A percentile compares a stretch with the other conserved stretches of the same genome.
Evolutionary conservation across 371 early-diverging fungal species (phyloP).

Genomic region (Circinella minor): DNA sequence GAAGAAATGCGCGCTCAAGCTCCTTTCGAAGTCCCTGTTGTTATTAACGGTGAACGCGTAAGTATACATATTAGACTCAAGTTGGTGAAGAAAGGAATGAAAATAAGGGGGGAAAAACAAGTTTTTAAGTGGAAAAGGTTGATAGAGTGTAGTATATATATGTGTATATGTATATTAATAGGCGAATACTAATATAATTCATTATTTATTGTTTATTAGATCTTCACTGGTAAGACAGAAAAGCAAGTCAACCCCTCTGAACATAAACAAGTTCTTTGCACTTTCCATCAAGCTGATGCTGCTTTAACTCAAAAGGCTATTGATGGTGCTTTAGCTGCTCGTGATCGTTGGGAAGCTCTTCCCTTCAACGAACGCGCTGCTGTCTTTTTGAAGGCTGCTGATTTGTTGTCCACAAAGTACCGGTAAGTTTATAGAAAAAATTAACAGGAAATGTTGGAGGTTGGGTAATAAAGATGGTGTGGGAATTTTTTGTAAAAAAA

Average conservation of each 20-base stretch:
- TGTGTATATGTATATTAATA: too few species aligned
- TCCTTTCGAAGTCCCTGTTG: conserved; percentile 80
- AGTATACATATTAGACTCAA: background rate
- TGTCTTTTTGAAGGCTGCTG: conserved; percentile 98
- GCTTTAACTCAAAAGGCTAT: conserved; percentile 83
- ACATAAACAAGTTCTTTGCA: conserved; percentile 80
- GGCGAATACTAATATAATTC: background rate
- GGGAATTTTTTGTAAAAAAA: background rate
- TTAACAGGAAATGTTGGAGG: background rate
- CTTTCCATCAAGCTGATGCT: conserved; percentile 84
- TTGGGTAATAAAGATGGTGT: conserved; percentile 7
- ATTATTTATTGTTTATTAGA: conserved; percentile 29
- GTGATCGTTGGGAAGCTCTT: conserved; percentile 90
- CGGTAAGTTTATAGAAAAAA: conserved; percentile 49
- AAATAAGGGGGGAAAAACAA: background rate
- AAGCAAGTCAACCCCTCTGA: conserved; percentile 87
- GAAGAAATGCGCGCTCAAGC: conserved; percentile 73
- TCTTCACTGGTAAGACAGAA: conserved; percentile 67
- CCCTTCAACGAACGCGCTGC: conserved; percentile 95
- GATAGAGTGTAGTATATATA: too few species aligned
- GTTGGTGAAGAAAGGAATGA: background rate
- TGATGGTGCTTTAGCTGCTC: conserved; percentile 87
- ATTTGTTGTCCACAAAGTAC: conserved; percentile 89
- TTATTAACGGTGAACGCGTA: conserved; percentile 89
- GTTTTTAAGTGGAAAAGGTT: too few species aligned